Evolutionary conservation across 1,284 basidiomycete genomes (phyloP).

Genomic region (Ganoderma lucidum): DNA sequence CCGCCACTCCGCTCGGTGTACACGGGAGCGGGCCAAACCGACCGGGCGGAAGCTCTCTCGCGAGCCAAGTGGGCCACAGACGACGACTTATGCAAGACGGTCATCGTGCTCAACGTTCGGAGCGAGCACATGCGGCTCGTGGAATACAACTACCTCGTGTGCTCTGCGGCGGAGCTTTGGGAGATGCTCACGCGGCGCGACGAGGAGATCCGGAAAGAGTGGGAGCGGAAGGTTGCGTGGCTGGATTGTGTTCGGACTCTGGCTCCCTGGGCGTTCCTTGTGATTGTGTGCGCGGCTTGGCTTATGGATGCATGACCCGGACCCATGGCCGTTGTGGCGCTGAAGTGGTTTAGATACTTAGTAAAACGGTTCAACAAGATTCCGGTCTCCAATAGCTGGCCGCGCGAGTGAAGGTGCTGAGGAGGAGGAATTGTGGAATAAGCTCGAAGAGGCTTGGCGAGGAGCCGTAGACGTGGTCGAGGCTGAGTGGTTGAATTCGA

Average conservation of each 20-base stretch:
- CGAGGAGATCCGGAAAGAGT: slow-evolving; percentile 9
- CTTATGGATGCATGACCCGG: slow-evolving; percentile 6
- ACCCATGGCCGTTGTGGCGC: not conserved
- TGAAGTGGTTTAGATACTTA: not conserved
- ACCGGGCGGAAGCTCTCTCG: not conserved
- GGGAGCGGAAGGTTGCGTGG: slow-evolving; percentile 8
- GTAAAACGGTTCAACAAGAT: not conserved
- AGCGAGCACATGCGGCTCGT: slow-evolving; percentile 18
- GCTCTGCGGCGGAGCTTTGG: slow-evolving; percentile 23
- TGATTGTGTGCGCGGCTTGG: not conserved
- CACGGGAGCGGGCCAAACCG: not conserved
- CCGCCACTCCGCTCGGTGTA: not conserved
- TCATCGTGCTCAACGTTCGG: slow-evolving; percentile 27
- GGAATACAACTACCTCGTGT: slow-evolving; percentile 12
- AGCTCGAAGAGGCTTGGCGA: not conserved
- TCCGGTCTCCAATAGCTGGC: not conserved
- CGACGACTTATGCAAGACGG: slow-evolving; percentile 28
- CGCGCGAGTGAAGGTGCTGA: slow-evolving; percentile 8
- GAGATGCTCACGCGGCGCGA: slow-evolving; percentile 9
- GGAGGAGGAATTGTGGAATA: not conserved
- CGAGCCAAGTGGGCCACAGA: slow-evolving; percentile 19
- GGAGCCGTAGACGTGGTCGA: not conserved
- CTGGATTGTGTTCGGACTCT: not conserved
- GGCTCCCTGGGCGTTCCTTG: slow-evolving; percentile 6
- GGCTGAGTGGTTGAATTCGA: not conserved